Conservation (phyloP, 805 yeast species). For the Candida boleticola region DNA sequence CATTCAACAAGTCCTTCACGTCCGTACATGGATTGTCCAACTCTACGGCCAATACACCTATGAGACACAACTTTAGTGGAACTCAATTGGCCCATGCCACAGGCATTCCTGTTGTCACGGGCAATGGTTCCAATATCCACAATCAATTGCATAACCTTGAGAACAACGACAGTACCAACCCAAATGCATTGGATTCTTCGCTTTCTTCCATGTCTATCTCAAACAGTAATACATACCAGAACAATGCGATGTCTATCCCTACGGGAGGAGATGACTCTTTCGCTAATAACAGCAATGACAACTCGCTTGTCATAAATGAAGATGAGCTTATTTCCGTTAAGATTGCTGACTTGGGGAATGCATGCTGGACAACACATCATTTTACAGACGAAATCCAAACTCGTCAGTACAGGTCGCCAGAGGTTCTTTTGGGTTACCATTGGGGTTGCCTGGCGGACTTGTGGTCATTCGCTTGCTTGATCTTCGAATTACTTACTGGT, state of each 20-base stretch:
- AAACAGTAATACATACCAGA: constrained; percentile 16
- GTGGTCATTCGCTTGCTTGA: constrained; percentile 93
- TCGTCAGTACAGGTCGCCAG: constrained; percentile 66
- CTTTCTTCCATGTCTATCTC: constrained; percentile 44
- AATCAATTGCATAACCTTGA: not conserved
- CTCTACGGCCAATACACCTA: constrained; percentile 42
- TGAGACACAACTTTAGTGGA: constrained; percentile 15
- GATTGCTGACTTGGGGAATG: constrained; percentile 70
- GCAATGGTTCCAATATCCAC: not conserved
- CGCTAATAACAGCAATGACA: constrained; percentile 10
- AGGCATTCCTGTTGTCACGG: not conserved
- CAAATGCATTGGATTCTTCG: constrained; percentile 33
- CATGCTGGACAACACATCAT: constrained; percentile 62
- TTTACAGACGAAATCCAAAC: constrained; percentile 70
- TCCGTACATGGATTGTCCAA: constrained; percentile 34
- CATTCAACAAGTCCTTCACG: constrained; percentile 44
- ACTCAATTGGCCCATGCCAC: not conserved
- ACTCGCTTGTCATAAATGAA: constrained; percentile 23
- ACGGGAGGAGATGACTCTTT: constrained; percentile 6
- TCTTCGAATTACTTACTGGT: constrained; percentile 90
- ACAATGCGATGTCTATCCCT: constrained; percentile 5
- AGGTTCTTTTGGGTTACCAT: constrained; percentile 62
- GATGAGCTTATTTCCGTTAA: constrained; percentile 63
- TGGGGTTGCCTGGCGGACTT: constrained; percentile 97
- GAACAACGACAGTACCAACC: not conserved